These are phyloP conservation scores for Pelargonium myrrhifolium DNA, from an alignment of 441 rosid species.

Conservation along the genomic window DNA sequence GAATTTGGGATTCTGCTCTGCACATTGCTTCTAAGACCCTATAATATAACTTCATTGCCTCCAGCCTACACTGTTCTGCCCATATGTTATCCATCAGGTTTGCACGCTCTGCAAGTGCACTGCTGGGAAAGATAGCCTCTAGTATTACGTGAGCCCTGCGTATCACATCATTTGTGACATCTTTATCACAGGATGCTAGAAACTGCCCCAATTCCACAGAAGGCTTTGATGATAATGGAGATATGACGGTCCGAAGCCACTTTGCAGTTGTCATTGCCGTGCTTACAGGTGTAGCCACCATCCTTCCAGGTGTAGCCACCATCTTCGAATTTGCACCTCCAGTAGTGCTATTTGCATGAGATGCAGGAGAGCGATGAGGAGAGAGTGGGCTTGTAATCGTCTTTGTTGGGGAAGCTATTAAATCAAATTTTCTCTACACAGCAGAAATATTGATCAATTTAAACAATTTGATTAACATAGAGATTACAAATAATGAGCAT, in stretches of 20 bases:
- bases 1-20: constrained; percentile 72
- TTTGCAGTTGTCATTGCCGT: constrained; percentile 78
- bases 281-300: constrained; percentile 32
- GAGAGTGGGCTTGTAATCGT: constrained; percentile 69
- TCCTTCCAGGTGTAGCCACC: no score
- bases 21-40: constrained; percentile 96
- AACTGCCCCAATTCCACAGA: constrained; percentile 64
- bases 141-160: constrained; percentile 80
- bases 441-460: neutral
- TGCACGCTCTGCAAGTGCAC: constrained; percentile 52
- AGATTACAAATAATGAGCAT: neutral
- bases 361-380: constrained; percentile 62
- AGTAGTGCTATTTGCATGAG: constrained; percentile 45
- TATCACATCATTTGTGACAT: constrained; percentile 65
- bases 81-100: constrained; percentile 87
- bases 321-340: no score
- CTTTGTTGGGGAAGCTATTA: constrained; percentile 71
- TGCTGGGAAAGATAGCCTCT: constrained; percentile 88
- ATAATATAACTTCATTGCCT: constrained; percentile 79
- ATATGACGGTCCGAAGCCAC: constrained; percentile 82
- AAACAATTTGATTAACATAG: neutral
- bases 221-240: constrained; percentile 73
- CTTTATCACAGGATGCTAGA: constrained; percentile 71
- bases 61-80: constrained; percentile 88
- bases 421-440: constrained; percentile 65